phyloP scores from a whole-genome alignment of 495 filamentous ascomycete genomes.

The Tuber microsphaerosporum region DNA sequence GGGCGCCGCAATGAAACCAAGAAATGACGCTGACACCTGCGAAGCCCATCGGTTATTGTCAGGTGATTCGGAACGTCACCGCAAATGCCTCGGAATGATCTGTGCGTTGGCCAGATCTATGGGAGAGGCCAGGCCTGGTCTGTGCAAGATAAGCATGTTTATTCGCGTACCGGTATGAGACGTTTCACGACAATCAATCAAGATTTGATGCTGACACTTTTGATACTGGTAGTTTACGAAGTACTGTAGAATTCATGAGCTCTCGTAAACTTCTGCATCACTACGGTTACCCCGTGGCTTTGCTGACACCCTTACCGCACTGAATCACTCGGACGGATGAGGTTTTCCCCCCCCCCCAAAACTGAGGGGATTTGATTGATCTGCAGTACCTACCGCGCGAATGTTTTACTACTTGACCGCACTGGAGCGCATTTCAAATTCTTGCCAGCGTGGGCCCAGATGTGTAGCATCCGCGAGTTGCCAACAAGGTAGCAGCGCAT shows the following conservation, averaged over 20 bases:
- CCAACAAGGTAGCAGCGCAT: not conserved
- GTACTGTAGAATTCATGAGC: not conserved
- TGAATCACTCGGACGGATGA: not conserved
- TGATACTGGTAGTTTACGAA: not conserved
- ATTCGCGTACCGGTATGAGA: conserved; percentile 13
- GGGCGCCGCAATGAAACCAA: conserved; percentile 21
- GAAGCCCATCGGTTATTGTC: conserved; percentile 2
- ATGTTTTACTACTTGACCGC: not conserved
- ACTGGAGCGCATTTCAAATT: not conserved
- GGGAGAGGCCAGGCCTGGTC: conserved; percentile 7
- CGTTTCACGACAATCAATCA: conserved; percentile 13
- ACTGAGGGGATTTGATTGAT: not conserved
- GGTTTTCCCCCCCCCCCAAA: not conserved
- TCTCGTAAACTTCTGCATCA: not conserved
- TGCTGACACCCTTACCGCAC: not conserved
- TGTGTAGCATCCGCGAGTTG: not conserved
- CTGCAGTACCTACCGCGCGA: not conserved
- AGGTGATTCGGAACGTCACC: conserved; percentile 16
- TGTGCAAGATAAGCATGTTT: conserved; percentile 24
- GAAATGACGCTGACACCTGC: conserved; percentile 20
- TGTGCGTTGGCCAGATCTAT: conserved; percentile 17
- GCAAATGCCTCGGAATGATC: conserved; percentile 26
- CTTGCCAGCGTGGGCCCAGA: not conserved
- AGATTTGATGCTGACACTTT: conserved; percentile 8
- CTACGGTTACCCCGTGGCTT: not conserved